phyloP scores from a whole-genome alignment of 371 early-diverging fungal genomes.

The Funneliformis caledonium region DNA sequence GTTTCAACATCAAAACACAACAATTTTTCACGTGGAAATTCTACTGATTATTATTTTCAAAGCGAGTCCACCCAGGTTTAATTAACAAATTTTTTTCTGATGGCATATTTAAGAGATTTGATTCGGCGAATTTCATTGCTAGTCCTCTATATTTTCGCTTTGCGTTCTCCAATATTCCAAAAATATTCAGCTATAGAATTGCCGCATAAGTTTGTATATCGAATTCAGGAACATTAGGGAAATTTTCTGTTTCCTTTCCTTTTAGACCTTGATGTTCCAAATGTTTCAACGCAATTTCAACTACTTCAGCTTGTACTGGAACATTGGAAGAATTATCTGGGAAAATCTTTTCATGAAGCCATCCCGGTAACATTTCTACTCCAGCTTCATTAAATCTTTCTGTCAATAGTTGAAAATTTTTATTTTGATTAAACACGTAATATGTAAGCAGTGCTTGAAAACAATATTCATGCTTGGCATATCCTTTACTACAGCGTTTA shows the following conservation, averaged over 20 bases:
- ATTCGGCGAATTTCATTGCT: conserved; percentile 56
- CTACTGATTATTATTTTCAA: conserved; percentile 61
- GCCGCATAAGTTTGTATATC: conserved; percentile 62
- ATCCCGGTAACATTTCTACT: conserved; percentile 63
- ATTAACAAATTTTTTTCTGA: too few relatives aligned
- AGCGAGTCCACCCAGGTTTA: conserved; percentile 55
- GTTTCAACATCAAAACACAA: conserved; percentile 94
- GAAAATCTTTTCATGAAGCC: conserved; percentile 55
- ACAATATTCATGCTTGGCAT: too few relatives aligned
- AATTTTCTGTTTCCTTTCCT: conserved; percentile 64
- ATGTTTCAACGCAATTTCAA: conserved; percentile 59
- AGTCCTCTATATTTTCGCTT: conserved; percentile 59
- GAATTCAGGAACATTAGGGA: conserved; percentile 53
- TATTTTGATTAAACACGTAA: too few relatives aligned
- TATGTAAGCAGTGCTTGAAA: too few relatives aligned
- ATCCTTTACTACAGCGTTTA: too few relatives aligned
- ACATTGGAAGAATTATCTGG: not conserved
- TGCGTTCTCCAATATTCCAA: conserved; percentile 68
- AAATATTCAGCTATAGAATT: conserved; percentile 84
- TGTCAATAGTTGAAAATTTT: too few relatives aligned
- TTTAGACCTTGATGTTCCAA: conserved; percentile 65
- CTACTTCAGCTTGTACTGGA: conserved; percentile 45
- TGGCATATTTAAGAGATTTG: not conserved
- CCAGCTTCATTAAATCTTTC: conserved; percentile 42
- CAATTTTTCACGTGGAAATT: conserved; percentile 63